Evolutionary conservation across 2,329 filamentous ascomycete genomes (phyloP).

Genomic region (Helminthosporium solani): DNA sequence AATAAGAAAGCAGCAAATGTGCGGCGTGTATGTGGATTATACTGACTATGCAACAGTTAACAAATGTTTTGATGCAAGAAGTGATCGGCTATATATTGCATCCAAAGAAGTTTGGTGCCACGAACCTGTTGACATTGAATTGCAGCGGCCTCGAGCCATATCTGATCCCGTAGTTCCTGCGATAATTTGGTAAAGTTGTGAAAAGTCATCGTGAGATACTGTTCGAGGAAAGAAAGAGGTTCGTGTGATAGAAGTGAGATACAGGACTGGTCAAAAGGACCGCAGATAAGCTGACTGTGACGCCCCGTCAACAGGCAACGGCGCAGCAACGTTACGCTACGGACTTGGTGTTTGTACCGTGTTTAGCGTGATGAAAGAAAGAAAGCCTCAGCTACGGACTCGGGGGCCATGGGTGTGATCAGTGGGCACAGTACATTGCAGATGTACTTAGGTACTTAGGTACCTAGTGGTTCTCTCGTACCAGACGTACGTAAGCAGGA

Average conservation of each 20-base stretch:
- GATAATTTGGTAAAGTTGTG: constrained; percentile 1
- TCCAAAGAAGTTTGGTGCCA: constrained; percentile 2
- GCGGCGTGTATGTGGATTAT: not conserved
- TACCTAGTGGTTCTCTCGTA: too few species aligned
- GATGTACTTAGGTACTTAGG: too few species aligned
- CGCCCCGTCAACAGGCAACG: too few species aligned
- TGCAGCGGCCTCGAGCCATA: constrained; percentile 9
- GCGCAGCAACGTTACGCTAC: too few species aligned
- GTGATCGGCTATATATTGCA: not conserved
- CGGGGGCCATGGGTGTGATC: too few species aligned
- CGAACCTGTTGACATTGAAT: constrained; percentile 10
- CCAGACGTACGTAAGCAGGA: too few species aligned
- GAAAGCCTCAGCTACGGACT: too few species aligned
- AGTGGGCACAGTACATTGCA: too few species aligned
- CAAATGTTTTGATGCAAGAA: not conserved
- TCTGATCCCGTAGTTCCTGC: constrained; percentile 9
- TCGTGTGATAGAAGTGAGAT: not conserved
- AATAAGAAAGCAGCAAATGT: too few species aligned
- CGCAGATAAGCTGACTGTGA: too few species aligned
- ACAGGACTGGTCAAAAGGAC: not conserved
- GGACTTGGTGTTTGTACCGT: too few species aligned
- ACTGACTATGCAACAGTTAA: constrained; percentile 6
- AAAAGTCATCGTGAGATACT: constrained; percentile 6
- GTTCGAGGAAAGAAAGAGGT: not conserved
- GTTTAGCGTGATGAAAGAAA: too few species aligned